Conservation (phyloP, 768 basidiomycete genomes). For the Coprinopsis strossmayeri region DNA sequence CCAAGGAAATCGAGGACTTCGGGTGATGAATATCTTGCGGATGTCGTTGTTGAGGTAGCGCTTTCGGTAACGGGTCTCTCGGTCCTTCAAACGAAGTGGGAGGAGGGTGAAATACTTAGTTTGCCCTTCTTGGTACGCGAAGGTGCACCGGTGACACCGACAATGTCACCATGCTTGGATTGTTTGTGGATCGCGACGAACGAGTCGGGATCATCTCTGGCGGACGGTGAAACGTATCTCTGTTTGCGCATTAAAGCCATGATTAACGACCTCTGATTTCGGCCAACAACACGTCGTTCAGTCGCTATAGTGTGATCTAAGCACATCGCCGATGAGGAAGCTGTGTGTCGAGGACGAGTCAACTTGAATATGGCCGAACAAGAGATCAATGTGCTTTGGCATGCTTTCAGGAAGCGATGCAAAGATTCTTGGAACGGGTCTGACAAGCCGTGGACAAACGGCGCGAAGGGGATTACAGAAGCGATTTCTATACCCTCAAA, state of each 20-base stretch:
- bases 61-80: constrained; percentile 97
- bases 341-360: no score
- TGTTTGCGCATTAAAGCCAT: not conserved
- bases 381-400: no score
- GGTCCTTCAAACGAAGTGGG: constrained; percentile 92
- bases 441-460: no score
- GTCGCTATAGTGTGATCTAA: no score
- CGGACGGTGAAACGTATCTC: not conserved
- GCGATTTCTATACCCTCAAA: no score
- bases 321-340: no score
- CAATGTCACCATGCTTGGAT: constrained; percentile 94
- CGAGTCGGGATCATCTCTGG: constrained; percentile 51
- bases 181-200: constrained; percentile 74
- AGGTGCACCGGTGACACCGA: constrained; percentile 86
- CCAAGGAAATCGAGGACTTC: constrained; percentile 82
- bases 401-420: no score
- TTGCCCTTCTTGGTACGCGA: constrained; percentile 95
- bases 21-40: constrained; percentile 84
- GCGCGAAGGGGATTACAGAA: no score
- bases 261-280: no score
- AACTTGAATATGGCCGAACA: no score
- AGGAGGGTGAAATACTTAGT: constrained; percentile 78
- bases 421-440: no score
- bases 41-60: constrained; percentile 92
- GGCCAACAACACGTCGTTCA: no score